Conservation (phyloP, 2,329 filamentous ascomycete genomes). For the Diaporthe vexans region DNA sequence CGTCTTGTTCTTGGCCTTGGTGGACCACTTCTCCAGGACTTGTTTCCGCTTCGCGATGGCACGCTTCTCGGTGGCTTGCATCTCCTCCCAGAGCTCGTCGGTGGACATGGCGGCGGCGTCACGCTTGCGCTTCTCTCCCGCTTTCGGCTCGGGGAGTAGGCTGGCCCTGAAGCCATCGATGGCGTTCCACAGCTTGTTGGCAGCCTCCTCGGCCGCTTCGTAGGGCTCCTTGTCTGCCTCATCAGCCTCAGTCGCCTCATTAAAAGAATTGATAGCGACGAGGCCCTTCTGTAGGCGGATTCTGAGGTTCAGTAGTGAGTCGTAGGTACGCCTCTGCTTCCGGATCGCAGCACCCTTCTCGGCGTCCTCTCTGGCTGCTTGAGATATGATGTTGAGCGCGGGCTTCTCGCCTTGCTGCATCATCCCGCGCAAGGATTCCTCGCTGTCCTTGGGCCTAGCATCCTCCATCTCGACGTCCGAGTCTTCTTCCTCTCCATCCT, state of each 20-base stretch:
- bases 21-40: constrained; percentile 91
- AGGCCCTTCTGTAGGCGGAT: constrained; percentile 95
- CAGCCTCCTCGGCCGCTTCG: constrained; percentile 86
- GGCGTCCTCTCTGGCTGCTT: constrained; percentile 81
- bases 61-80: constrained; percentile 75
- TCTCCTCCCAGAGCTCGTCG: constrained; percentile 79
- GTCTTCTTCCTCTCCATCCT: constrained; percentile 52
- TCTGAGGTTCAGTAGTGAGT: constrained; percentile 87
- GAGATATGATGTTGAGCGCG: constrained; percentile 71
- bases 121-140: constrained; percentile 74
- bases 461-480: constrained; percentile 48
- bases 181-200: constrained; percentile 86
- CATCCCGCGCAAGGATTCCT: constrained; percentile 75
- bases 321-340: constrained; percentile 86
- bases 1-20: constrained; percentile 77
- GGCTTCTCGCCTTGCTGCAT: constrained; percentile 78
- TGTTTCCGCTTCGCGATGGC: constrained; percentile 74
- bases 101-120: constrained; percentile 69
- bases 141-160: constrained; percentile 63
- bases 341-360: constrained; percentile 91
- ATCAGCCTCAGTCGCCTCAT: constrained; percentile 56
- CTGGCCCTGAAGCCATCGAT: constrained; percentile 78
- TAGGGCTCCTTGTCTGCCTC: constrained; percentile 66
- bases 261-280: constrained; percentile 83
- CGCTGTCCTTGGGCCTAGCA: constrained; percentile 53